phyloP scores from a whole-genome alignment of 2,329 filamentous ascomycete genomes.

The Diaporthe humulicola region DNA sequence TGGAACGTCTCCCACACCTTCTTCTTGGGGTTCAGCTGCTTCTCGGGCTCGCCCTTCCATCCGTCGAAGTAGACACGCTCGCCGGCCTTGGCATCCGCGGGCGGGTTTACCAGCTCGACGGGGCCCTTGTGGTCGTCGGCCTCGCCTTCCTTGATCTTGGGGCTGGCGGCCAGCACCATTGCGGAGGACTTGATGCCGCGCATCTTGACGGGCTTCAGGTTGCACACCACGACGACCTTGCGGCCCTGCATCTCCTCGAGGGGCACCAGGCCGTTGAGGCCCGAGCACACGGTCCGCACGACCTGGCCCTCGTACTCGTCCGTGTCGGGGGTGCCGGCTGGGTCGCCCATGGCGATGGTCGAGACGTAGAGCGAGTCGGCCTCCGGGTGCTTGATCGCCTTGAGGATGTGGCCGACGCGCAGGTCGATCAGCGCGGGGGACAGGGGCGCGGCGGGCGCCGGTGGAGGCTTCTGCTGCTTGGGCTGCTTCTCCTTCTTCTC shows the following conservation, averaged over 20 bases:
- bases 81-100: conserved; percentile 82
- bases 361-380: conserved; percentile 96
- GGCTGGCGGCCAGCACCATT: conserved; percentile 97
- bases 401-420: conserved; percentile 96
- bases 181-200: conserved; percentile 82
- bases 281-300: conserved; percentile 96
- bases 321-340: conserved; percentile 88
- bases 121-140: conserved; percentile 88
- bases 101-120: conserved; percentile 91
- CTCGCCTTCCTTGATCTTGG: conserved; percentile 84
- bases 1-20: conserved; percentile 99
- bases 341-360: conserved; percentile 94
- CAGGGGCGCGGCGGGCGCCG: conserved; percentile 79
- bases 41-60: conserved; percentile 93
- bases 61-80: conserved; percentile 95
- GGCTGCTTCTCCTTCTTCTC: conserved; percentile 92
- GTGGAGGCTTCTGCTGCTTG: conserved; percentile 77
- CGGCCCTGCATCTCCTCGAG: conserved; percentile 97
- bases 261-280: conserved; percentile 91
- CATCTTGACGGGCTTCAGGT: conserved; percentile 99
- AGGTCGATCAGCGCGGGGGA: conserved; percentile 93
- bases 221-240: conserved; percentile 95
- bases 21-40: conserved; percentile 97
- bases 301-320: conserved; percentile 91
- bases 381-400: conserved; percentile 95